Evolutionary conservation across 805 yeast species (phyloP), one percentile per base, ranked within the genome.

Genomic region (Pichia paraexigua): DNA sequence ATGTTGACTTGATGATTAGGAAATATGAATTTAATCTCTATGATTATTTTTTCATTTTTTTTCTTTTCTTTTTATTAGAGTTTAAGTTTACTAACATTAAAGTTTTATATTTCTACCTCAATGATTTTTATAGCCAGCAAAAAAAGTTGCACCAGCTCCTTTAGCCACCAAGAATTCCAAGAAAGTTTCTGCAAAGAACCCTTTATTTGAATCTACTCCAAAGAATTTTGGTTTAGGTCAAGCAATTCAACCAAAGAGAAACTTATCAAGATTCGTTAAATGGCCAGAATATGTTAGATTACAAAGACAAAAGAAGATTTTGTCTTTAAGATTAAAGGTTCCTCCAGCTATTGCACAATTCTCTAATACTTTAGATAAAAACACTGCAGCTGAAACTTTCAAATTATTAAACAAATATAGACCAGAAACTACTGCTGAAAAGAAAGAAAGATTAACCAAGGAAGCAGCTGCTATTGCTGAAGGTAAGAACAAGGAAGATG

Each of bases 391-490:
- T 67, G 95, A 87, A 78, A 80, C 96, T 66, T 87, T 92, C 85
- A 91, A 91, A 83, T 84, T 92, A 69, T 85, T 92, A 80, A 90
- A 90, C 95, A 92, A 94, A 82, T 92, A 92, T 89, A 85, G 96
- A 80, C 98, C 99, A 71, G 99, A 92, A 83, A 87, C 97, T 61
- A 70, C 83, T 70, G 85, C 90, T 71, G 97, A 94, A 82, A 92
- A 92, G 96, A 90, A 90, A 85, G 97, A 89, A 81, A 90, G 99
- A 82, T 85, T 92, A 71, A 85, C 94, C 77, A 88, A 87, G 80
- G 98, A 94, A 81, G 97, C 99, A 63, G 96, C 97, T 69, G 98
- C 97, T 66, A 83, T 91, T 70, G 97, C 97, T 60, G 97, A 89
- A 72, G 98, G 98, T 75, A 90, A 91, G 84, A 81, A 88, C 77